These are phyloP conservation scores for Petunia secreta DNA, from an alignment of 257 asterid species.

Conservation along the genomic window DNA sequence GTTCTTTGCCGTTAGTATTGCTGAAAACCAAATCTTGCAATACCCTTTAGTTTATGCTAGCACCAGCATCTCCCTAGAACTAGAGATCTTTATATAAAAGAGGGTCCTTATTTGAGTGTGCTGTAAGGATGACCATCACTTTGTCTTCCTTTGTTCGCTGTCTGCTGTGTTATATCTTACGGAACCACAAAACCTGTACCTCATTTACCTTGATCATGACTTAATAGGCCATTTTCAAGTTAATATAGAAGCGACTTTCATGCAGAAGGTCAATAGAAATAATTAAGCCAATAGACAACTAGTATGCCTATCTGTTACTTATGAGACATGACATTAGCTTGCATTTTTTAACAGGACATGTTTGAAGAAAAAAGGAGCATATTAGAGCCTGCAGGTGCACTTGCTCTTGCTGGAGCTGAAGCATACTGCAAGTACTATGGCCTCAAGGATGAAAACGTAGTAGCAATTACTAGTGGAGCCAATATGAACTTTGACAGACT, in stretches of 20 bases:
- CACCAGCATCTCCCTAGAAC: background rate
- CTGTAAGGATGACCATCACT: background rate
- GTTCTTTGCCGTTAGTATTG: background rate
- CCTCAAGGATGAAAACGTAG: conserved; percentile 71
- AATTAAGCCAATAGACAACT: background rate
- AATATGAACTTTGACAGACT: conserved; percentile 92
- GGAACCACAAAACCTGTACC: background rate
- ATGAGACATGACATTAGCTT: background rate
- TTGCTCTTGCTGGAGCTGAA: conserved; percentile 94
- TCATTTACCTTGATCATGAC: background rate
- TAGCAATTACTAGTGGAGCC: conserved; percentile 89
- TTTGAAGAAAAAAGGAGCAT: conserved; percentile 97
- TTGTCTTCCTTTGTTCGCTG: background rate
- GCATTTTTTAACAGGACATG: conserved; percentile 56
- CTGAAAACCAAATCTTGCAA: background rate
- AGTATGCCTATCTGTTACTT: background rate
- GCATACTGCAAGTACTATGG: conserved; percentile 90
- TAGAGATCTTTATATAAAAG: background rate
- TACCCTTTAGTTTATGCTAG: background rate
- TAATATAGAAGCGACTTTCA: background rate
- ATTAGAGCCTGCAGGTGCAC: conserved; percentile 98
- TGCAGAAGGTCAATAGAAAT: background rate
- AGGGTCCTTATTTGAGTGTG: background rate
- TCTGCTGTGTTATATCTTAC: background rate
- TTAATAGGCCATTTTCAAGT: background rate